Conservation (phyloP, 805 yeast species). For the Wickerhamomyces bovis region DNA sequence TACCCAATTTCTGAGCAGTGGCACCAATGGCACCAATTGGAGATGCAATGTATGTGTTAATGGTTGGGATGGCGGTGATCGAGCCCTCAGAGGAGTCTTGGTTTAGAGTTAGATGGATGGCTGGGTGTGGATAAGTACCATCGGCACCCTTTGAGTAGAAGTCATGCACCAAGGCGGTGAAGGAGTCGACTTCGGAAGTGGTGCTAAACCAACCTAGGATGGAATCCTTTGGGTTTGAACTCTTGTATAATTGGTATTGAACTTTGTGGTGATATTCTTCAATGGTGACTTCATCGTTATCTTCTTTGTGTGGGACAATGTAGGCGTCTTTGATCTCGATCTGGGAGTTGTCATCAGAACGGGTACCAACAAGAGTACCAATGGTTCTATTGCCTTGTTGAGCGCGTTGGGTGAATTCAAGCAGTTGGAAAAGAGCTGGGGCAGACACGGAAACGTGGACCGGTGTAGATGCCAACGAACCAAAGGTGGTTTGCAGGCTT, state of each 20-base stretch:
- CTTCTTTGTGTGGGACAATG: constrained; percentile 74
- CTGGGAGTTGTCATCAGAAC: constrained; percentile 79
- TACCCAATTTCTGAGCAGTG: constrained; percentile 30
- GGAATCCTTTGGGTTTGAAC: constrained; percentile 70
- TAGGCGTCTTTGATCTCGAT: constrained; percentile 71
- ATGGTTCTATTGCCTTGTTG: constrained; percentile 58
- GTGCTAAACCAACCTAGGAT: constrained; percentile 86
- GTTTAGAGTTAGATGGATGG: constrained; percentile 71
- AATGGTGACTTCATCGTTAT: constrained; percentile 68
- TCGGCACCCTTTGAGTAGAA: constrained; percentile 66
- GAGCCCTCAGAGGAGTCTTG: constrained; percentile 35
- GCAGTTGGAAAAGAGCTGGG: constrained; percentile 67
- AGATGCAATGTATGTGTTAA: constrained; percentile 71
- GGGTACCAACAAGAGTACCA: constrained; percentile 75
- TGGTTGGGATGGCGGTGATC: constrained; percentile 38
- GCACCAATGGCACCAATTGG: constrained; percentile 54
- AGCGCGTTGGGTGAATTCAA: constrained; percentile 62
- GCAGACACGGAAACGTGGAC: constrained; percentile 54
- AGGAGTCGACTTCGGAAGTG: constrained; percentile 52
- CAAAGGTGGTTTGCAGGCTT: constrained; percentile 16
- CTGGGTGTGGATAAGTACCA: constrained; percentile 69
- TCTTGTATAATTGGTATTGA: constrained; percentile 65
- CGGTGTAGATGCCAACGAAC: constrained; percentile 32
- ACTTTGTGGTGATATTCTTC: constrained; percentile 72
- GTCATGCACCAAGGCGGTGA: constrained; percentile 75